A percentile compares a stretch with the other conserved stretches of the same genome.
These are phyloP conservation scores for Hyphopichia khmerensis DNA, from an alignment of 1,139 yeast species.

Conservation along the genomic window DNA sequence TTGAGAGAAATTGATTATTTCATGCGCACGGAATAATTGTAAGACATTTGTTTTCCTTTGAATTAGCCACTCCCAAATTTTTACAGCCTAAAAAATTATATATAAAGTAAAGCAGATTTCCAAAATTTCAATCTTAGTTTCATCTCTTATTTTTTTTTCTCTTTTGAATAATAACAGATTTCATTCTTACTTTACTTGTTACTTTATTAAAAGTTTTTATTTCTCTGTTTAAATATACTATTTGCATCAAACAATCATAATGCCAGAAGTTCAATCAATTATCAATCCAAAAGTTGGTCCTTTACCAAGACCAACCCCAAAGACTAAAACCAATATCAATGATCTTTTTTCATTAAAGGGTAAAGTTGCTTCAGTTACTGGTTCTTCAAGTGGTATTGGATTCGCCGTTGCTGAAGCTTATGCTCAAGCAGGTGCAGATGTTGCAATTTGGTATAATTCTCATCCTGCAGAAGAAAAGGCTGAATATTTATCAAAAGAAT, in stretches of 20 bases:
- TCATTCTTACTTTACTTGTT: too few relatives aligned
- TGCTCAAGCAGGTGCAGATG: slow-evolving; percentile 90
- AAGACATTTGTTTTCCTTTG: background rate
- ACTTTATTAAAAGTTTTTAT: too few relatives aligned
- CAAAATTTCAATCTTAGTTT: too few relatives aligned
- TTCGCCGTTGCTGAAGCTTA: slow-evolving; percentile 79
- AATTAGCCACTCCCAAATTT: background rate
- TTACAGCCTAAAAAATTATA: background rate
- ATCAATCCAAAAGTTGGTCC: slow-evolving; percentile 26
- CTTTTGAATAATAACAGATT: too few relatives aligned
- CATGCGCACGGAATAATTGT: background rate
- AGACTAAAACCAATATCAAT: slow-evolving; percentile 29
- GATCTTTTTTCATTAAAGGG: slow-evolving; percentile 71
- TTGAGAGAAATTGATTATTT: background rate
- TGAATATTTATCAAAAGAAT: slow-evolving; percentile 52
- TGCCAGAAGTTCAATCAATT: slow-evolving; percentile 9
- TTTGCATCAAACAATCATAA: background rate
- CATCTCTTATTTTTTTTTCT: too few relatives aligned
- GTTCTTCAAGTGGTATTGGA: slow-evolving; percentile 87
- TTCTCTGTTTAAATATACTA: too few relatives aligned
- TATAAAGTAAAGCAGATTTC: background rate
- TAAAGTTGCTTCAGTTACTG: slow-evolving; percentile 85
- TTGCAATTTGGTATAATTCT: slow-evolving; percentile 70
- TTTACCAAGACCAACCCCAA: slow-evolving; percentile 30
- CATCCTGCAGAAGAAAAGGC: slow-evolving; percentile 63